Evolutionary conservation across 1,284 basidiomycete genomes (phyloP).

Genomic region (Neolentinus lepideus): DNA sequence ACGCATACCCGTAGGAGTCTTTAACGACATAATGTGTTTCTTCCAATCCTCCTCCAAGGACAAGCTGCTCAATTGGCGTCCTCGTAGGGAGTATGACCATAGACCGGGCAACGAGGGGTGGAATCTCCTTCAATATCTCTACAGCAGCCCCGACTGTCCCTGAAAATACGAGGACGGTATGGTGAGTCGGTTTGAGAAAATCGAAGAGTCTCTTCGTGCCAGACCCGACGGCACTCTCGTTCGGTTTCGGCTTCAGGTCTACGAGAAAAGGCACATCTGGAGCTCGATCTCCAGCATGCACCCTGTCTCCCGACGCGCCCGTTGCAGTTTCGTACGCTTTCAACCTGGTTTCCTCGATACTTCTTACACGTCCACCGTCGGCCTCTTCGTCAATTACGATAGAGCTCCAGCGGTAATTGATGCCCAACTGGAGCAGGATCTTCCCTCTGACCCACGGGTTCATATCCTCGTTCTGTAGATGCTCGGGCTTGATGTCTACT

Average conservation of each 20-base stretch:
- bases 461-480: neutral
- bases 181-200: neutral
- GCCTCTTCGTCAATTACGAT: constrained; percentile 6
- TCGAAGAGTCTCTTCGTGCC: constrained; percentile 1
- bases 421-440: constrained; percentile 6
- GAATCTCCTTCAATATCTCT: neutral
- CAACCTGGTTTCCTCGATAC: neutral
- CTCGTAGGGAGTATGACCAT: neutral
- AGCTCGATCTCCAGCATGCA: constrained; percentile 4
- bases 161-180: constrained; percentile 3
- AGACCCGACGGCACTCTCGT: neutral
- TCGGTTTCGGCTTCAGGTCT: neutral
- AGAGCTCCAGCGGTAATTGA: constrained; percentile 8
- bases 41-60: neutral
- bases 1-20: constrained; percentile 9
- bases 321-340: neutral
- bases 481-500: neutral
- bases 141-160: neutral
- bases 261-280: constrained; percentile 4
- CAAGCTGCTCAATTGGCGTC: neutral
- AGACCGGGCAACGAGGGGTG: neutral
- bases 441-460: constrained; percentile 3
- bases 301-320: neutral
- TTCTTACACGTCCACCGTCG: neutral
- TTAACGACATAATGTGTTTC: neutral